Evolutionary conservation across 768 basidiomycete genomes (phyloP), one percentile per base, ranked within the genome.

Genomic region (Mycena alexandri): DNA sequence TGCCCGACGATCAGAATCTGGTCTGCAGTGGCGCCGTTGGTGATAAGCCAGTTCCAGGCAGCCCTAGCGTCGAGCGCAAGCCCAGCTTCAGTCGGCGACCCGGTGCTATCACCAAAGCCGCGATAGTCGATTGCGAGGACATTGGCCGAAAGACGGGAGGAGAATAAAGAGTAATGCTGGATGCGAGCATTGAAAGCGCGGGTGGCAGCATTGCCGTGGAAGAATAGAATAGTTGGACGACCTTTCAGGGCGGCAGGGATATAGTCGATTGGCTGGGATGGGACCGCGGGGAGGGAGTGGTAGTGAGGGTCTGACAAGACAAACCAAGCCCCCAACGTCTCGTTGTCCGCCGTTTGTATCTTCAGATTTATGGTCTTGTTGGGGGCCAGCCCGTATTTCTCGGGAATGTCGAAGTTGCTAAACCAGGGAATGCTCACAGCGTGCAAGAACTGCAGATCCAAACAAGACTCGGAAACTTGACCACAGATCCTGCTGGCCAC

Each of bases 61-160:
- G 93, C 86, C 43, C 87, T 82, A 1, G 93, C 94, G 74, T 99
- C 93, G 3, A 75, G 78, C 0, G 87, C 76, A 0, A 98, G 81
- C 0, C 96, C 97, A 13, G 76, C 77, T 76, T 96, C 92, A 25
- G 86, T 90, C 0, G 97, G 97, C 0, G 78, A 77, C 0, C 95
- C 94, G 1, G 87, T 85, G 61, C 94, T 96, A 74, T 98, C 96
- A 2, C 83, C 97, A 73, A 92, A 99, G 2, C 96, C 96, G 54
- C 96, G 88, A 76, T 98, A 99, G 79, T 99, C 97, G 41, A 94
- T 88, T 1, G 89, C 89, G 25, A 98, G 80, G 16, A 98, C 90
- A 76, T 96, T 96, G 21, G 86, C 86, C 19, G 82, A 80, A 9
- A 94, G 79, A 1, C 90, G 86, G 3, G 89, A 85, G 0, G 92